Evolutionary conservation across 2,329 filamentous ascomycete genomes (phyloP), one percentile per base, ranked within the genome.

Genomic region (Trichoderma citrinoviride): DNA sequence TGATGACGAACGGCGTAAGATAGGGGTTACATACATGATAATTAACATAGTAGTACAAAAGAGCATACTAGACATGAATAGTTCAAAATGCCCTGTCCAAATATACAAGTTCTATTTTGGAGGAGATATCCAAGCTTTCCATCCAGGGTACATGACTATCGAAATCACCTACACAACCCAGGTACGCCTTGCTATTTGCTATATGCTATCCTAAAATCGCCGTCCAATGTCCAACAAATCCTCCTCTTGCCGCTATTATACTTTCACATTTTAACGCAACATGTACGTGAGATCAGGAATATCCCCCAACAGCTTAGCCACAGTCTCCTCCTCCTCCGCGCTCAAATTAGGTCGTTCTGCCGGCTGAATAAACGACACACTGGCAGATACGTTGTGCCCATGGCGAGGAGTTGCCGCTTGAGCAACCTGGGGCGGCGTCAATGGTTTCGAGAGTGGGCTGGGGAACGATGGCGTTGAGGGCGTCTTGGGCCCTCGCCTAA

Each of bases 211-310:
- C 14, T 37, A 14, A 14, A 43, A 33, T 44, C 58, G 43, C 33
- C 29, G 17, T n/a, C n/a, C 37, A 33, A 8, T 21, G 52, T 17
- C 10, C 7, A 10, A 5, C 23, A 19, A 29, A 58, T 46, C 17
- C 54, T 19, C 53, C 46, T 29, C 37, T 7, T 17, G 12, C 19
- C 6, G 4, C 10, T 29, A 49, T 15, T 21, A 37, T 5, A 23
- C 43, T 14, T n/a, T n/a, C n/a, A n/a, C 33, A 27, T 7, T 37
- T 71, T 66, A 81, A 68, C 74, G 74, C 67, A 82, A 68, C 80
- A 82, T 82, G 64, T 82, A 82, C 21, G 80, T 79, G 44, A 82
- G 70, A 70, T 82, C 78, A 3, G 80, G 80, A 21, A 82, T 71
- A 57, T 71, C 73, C 54, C 71, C 70, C 40, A 82, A 66, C 56